Conservation (phyloP, 352 stramenopile species). For the Globisporangium paddicum region DNA sequence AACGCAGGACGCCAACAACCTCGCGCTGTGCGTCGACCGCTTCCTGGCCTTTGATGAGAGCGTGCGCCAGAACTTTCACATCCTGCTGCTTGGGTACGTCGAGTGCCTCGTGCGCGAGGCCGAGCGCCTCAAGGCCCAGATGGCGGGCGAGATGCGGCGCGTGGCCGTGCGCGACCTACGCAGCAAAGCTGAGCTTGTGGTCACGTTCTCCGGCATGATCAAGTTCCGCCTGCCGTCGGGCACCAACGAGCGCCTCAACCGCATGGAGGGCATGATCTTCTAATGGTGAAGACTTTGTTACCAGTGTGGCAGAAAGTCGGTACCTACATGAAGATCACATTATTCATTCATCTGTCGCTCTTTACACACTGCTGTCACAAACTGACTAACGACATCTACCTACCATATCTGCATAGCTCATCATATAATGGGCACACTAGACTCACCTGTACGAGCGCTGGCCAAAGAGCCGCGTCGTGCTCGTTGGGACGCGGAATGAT, state of each 20-base stretch:
- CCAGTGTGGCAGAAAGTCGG: too few species aligned
- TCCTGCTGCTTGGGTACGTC: constrained; percentile 82
- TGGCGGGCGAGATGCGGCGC: constrained; percentile 50
- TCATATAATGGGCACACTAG: neutral
- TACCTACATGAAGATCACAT: constrained; percentile 4
- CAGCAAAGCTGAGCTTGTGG: constrained; percentile 73
- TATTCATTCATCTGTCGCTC: constrained; percentile 6
- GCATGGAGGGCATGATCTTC: constrained; percentile 88
- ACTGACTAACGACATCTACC: neutral
- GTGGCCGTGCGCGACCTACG: constrained; percentile 43
- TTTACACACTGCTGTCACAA: neutral
- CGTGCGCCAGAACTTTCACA: constrained; percentile 83
- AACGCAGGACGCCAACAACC: constrained; percentile 50
- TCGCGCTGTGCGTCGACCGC: constrained; percentile 70
- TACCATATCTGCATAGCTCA: neutral
- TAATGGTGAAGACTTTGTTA: too few species aligned
- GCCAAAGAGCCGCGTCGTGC: constrained; percentile 33
- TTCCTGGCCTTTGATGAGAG: constrained; percentile 78
- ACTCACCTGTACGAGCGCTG: constrained; percentile 28
- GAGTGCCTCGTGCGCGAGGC: constrained; percentile 82
- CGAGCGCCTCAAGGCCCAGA: constrained; percentile 72
- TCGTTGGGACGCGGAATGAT: constrained; percentile 33
- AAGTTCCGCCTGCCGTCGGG: constrained; percentile 80
- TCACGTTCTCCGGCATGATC: constrained; percentile 87
- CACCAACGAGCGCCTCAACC: constrained; percentile 81